Conservation (phyloP, 148 eudicot species). For the Rhododendron simsii region DNA sequence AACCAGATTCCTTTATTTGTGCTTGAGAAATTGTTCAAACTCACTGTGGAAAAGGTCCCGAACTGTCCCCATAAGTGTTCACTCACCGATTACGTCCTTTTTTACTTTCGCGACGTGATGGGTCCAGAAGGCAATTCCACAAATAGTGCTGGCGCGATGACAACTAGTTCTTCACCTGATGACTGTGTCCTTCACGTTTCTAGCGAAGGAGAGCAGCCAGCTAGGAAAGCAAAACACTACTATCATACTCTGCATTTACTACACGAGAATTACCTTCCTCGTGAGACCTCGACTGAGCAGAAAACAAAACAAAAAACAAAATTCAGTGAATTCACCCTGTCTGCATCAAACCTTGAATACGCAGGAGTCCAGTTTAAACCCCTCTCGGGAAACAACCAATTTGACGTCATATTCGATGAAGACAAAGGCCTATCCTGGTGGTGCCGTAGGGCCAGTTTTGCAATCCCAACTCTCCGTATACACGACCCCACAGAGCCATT, state of each 20-base stretch:
- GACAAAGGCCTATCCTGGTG: not conserved
- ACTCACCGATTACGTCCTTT: not conserved
- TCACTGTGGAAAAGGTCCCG: not conserved
- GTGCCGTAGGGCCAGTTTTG: not conserved
- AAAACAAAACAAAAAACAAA: not conserved
- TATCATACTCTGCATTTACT: not conserved
- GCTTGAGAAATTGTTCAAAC: not conserved
- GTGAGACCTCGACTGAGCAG: not conserved
- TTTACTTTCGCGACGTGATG: not conserved
- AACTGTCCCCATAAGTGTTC: not conserved
- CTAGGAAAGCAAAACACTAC: not conserved
- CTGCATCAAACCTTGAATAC: not conserved
- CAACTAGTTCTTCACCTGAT: not conserved
- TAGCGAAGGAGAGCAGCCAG: not conserved
- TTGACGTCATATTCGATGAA: not conserved
- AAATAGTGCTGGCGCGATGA: not conserved
- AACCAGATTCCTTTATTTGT: conserved; percentile 10
- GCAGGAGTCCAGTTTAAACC: not conserved
- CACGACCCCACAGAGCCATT: not conserved
- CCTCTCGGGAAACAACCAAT: not conserved
- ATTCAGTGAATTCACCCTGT: not conserved
- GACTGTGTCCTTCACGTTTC: not conserved
- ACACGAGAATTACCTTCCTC: not conserved
- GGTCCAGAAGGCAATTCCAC: not conserved
- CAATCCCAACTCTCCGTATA: not conserved